phyloP scores from a whole-genome alignment of 345 rosid species.

The Cardamine occulta region DNA sequence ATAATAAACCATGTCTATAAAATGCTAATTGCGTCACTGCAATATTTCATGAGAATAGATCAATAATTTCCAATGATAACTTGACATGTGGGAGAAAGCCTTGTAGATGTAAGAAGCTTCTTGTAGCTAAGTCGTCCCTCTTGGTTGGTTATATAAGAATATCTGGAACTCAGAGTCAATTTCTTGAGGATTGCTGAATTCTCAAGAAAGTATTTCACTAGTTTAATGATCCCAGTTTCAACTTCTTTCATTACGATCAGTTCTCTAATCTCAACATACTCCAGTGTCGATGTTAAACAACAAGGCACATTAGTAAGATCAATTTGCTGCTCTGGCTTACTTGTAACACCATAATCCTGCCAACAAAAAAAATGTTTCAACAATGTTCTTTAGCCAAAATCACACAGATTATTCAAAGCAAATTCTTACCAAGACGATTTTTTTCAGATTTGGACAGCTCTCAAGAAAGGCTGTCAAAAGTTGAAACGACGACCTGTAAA shows the following conservation, averaged over 20 bases:
- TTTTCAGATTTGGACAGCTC: conserved; percentile 1
- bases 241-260: not conserved
- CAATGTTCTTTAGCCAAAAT: not conserved
- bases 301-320: conserved; percentile 1
- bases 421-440: not conserved
- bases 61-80: too few species aligned
- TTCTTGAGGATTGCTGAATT: conserved; percentile 18
- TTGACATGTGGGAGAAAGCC: too few species aligned
- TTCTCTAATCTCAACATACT: conserved; percentile 9
- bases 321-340: not conserved
- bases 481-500: not conserved
- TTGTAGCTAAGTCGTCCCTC: too few species aligned
- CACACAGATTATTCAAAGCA: not conserved
- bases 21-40: too few species aligned
- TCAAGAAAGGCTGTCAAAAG: not conserved
- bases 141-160: too few species aligned
- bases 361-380: not conserved
- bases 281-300: not conserved
- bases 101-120: too few species aligned
- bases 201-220: conserved; percentile 24
- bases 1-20: too few species aligned
- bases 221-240: not conserved
- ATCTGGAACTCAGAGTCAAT: not conserved
- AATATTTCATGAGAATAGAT: too few species aligned
- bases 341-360: not conserved